Evolutionary conservation across 805 yeast species (phyloP), one percentile per base, ranked within the genome.

Genomic region (Suhomyces prunicola): DNA sequence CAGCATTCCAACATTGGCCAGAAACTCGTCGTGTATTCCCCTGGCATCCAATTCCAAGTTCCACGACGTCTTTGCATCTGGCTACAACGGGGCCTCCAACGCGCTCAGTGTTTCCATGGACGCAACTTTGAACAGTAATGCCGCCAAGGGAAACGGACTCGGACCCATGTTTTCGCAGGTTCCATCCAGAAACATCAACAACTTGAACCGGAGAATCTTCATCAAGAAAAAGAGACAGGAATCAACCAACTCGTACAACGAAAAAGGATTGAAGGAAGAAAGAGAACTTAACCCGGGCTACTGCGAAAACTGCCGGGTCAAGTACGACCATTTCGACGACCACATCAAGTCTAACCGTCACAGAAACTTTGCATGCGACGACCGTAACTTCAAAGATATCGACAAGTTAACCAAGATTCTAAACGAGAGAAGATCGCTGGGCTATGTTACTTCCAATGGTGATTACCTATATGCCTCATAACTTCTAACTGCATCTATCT

Each of bases 281-380:
- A 51, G 58, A 23, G 77, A 73, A 39, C 52, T 65, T 44, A 70
- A 70, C 48, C 81, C 93, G 0, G 97, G 97, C 0, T 92, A 89
- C 69, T 93, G 99, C 71, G 99, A 93, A 66, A 93, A 93, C 65
- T 93, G 99, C 70, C 77, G 93, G 23, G 87, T 87, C 54, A 86
- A 86, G 65, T 93, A 88, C 65, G 92, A 88, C 49, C 82, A 83
- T 58, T 85, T 91, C 63, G 88, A 84, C 24, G 88, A 83, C 53
- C 99, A 93, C 66, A 81, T 90, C 41, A 62, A 64, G 27, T 78
- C 90, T 23, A 81, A 80, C 35, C 81, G 85, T 57, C 99, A 93
- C 67, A 76, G 87, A 48, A 81, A 82, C 50, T 92, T 90, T 72
- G 97, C 97, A 3, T 71, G 75, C 44, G 83, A 87, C 59, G 84